phyloP scores from a whole-genome alignment of 352 stramenopile genomes.

The Phytophthora cryptogea region DNA sequence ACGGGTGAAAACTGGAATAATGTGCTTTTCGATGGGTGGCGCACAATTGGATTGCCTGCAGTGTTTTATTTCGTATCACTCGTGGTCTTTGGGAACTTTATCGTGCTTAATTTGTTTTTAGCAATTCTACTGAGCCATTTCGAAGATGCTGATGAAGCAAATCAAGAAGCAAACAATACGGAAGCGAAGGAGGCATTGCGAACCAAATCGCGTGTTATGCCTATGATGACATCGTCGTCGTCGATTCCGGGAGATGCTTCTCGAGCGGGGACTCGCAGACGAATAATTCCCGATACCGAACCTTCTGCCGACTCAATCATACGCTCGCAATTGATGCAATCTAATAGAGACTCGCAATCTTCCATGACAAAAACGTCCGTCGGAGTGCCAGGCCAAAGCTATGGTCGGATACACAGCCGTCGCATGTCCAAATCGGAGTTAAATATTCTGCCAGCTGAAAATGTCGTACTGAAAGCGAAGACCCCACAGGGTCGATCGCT shows the following conservation, averaged over 20 bases:
- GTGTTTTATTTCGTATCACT: conserved; percentile 83
- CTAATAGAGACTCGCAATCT: conserved; percentile 10
- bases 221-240: conserved; percentile 4
- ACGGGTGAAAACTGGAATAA: conserved; percentile 93
- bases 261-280: conserved; percentile 6
- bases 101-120: conserved; percentile 92
- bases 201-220: conserved; percentile 38
- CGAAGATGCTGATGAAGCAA: conserved; percentile 53
- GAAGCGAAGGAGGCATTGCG: conserved; percentile 44
- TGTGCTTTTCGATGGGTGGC: conserved; percentile 89
- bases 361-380: conserved; percentile 7
- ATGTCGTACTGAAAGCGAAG: conserved; percentile 7
- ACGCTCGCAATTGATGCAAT: conserved; percentile 1
- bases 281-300: neutral
- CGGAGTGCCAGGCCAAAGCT: neutral
- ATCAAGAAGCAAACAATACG: conserved; percentile 11
- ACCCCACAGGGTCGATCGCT: conserved; percentile 35
- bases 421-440: conserved; percentile 5
- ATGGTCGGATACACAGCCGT: neutral
- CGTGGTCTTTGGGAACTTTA: conserved; percentile 89
- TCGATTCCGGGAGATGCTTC: conserved; percentile 4
- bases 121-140: conserved; percentile 92
- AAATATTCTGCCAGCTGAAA: conserved; percentile 1
- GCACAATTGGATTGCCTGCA: conserved; percentile 48
- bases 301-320: neutral